Percentiles rank a stretch among this genome's conserved stretches.
These are phyloP conservation scores for Stevia rebaudiana DNA, from an alignment of 140 eudicot genomes.

Conservation along the genomic window DNA sequence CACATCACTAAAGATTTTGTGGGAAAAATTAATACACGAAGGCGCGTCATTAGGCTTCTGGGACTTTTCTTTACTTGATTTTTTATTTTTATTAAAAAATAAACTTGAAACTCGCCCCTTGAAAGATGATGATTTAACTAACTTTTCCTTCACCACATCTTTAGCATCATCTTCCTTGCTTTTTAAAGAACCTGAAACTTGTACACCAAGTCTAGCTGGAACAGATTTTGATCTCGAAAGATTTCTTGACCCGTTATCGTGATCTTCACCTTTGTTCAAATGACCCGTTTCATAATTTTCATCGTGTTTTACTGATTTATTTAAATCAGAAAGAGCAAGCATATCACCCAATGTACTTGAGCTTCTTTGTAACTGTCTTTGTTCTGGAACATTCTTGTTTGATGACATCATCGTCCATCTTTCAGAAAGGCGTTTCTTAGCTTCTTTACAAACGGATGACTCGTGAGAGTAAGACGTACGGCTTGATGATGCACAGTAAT, in stretches of 20 bases:
- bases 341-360: conserved; percentile 96
- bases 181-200: conserved; percentile 27
- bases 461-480: conserved; percentile 80
- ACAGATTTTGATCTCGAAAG: conserved; percentile 85
- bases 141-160: conserved; percentile 42
- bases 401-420: conserved; percentile 91
- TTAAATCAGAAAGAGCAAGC: conserved; percentile 94
- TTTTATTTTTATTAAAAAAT: conserved; percentile 64
- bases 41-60: conserved; percentile 35
- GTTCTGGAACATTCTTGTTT: conserved; percentile 55
- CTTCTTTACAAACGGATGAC: conserved; percentile 91
- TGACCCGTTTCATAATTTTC: conserved; percentile 27
- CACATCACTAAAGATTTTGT: conserved; percentile 23
- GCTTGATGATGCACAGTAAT: conserved; percentile 64
- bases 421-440: conserved; percentile 94
- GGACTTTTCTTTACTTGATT: conserved; percentile 48
- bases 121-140: conserved; percentile 46
- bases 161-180: conserved; percentile 31
- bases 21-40: conserved; percentile 25
- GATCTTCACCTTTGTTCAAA: conserved; percentile 24
- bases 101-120: conserved; percentile 80
- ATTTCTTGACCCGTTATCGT: conserved; percentile 34
- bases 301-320: conserved; percentile 33
- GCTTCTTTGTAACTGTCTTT: conserved; percentile 55
- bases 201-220: conserved; percentile 45